phyloP scores from a whole-genome alignment of 148 eudicot genomes.

The Fallopia convolvulus region DNA sequence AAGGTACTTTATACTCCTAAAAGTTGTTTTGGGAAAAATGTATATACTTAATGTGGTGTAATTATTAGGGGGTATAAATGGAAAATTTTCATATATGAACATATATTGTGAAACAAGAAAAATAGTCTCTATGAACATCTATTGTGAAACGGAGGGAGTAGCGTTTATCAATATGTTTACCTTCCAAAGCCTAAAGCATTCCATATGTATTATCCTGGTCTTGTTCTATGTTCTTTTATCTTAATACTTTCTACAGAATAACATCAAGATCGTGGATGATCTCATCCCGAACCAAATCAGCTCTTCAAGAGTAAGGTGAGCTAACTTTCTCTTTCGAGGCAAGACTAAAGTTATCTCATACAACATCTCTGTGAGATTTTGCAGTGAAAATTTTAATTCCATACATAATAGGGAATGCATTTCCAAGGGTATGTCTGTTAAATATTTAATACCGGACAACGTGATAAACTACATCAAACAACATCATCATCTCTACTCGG shows the following conservation, averaged over 20 bases:
- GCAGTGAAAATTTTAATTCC: not conserved
- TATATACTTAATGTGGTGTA: too few species aligned
- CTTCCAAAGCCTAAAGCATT: not conserved
- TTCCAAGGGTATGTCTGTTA: constrained; percentile 60
- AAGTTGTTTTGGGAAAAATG: too few species aligned
- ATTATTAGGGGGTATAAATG: too few species aligned
- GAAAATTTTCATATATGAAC: too few species aligned
- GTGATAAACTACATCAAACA: constrained; percentile 62
- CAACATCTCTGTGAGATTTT: not conserved
- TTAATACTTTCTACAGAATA: constrained; percentile 36
- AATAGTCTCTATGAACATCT: too few species aligned
- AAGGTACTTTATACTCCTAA: too few species aligned
- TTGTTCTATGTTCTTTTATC: not conserved
- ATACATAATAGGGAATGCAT: constrained; percentile 56
- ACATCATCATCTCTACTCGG: constrained; percentile 44
- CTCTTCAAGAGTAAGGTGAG: constrained; percentile 81
- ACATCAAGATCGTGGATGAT: constrained; percentile 81
- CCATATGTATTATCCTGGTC: not conserved
- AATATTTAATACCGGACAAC: constrained; percentile 67
- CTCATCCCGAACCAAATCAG: constrained; percentile 77
- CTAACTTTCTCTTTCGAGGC: not conserved
- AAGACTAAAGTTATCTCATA: not conserved
- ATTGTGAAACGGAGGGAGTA: too few species aligned
- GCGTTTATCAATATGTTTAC: too few species aligned
- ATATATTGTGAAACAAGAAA: too few species aligned